Evolutionary conservation across 257 asterid species (phyloP), one percentile per base, ranked within the genome.

Genomic region (Rehmannia glutinosa): DNA sequence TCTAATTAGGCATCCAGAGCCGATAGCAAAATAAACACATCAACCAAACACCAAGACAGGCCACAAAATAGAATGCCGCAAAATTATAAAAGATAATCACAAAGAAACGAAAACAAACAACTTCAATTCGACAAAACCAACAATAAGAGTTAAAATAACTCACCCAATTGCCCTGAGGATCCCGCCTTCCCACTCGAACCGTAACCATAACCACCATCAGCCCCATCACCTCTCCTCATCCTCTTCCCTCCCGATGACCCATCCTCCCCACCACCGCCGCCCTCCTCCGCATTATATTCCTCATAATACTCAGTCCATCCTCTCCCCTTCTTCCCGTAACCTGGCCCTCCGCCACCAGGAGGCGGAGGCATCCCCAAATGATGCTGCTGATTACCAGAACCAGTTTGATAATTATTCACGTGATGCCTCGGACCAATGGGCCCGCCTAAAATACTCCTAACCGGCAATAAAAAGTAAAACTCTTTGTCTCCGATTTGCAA

Each of bases 401-500:
- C 77, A 46, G n/a, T 24, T 32, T 80, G 81, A 56, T 80, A 70
- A 62, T 69, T 79, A 75, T 32, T 70, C 23, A 72, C 79, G 25
- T 79, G 82, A 63, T 88, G 90, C 71, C 96, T 76, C 0, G 87
- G 87, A 19, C 91, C 92, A 59, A 81, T 77, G 0, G 90, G 84
- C 16, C 95, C 96, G 12, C 96, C 95, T 11, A 87, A 78, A 36
- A 89, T 84, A 70, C 92, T 87, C 83, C 92, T 68, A 1, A 87
- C 84, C 10, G 95, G 95, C 50, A 89, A 59, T 27, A 89, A 59
- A 60, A 89, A 89, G 68, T 87, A 89, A 35, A 89, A 89, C 69
- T 89, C 96, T 69, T 89, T 89, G 38, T 89, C 96, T 5, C 96
- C 95, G 64, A 89, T 89, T 62, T 83, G 96, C 16, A 89, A 80